Percentiles rank a stretch among this genome's conserved stretches.
These are phyloP conservation scores for Xylariales sp. DNA, from an alignment of 2,329 filamentous ascomycete species.

Conservation along the genomic window DNA sequence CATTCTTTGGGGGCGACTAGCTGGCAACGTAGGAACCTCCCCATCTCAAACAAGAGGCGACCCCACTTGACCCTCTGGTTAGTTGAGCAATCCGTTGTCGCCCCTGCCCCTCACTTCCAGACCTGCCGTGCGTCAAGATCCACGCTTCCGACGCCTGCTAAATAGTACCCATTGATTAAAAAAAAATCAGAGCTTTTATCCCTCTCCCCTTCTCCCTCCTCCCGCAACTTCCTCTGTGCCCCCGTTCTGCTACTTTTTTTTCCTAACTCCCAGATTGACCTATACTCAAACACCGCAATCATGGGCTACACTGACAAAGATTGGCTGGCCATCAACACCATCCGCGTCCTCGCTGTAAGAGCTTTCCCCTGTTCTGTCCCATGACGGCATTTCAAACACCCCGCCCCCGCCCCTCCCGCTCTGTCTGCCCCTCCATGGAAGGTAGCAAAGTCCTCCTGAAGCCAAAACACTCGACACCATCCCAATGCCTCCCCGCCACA, in stretches of 20 bases:
- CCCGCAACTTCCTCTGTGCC: background rate
- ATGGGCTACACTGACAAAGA: conserved; percentile 91
- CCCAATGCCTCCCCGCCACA: no score
- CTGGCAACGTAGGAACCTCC: no score
- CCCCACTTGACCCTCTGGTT: no score
- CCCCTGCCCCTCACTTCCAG: no score
- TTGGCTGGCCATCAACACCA: conserved; percentile 94
- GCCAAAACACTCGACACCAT: conserved; percentile 1
- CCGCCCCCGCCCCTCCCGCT: conserved; percentile 27
- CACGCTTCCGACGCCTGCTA: no score
- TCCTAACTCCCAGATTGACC: conserved; percentile 5
- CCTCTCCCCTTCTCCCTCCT: background rate
- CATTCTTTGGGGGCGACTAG: no score
- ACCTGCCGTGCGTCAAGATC: no score
- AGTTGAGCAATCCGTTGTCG: no score
- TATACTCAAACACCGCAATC: conserved; percentile 36
- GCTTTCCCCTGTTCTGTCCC: conserved; percentile 15
- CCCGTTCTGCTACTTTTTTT: background rate
- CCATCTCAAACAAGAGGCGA: no score
- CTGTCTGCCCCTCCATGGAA: conserved; percentile 28
- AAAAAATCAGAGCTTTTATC: background rate
- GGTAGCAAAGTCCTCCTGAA: conserved; percentile 12
- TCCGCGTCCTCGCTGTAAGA: conserved; percentile 92
- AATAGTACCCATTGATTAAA: no score
- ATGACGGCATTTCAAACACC: conserved; percentile 14